Base-by-base conservation (phyloP, 2,329 filamentous ascomycete species). In the Fusarium coffeatum region DNA sequence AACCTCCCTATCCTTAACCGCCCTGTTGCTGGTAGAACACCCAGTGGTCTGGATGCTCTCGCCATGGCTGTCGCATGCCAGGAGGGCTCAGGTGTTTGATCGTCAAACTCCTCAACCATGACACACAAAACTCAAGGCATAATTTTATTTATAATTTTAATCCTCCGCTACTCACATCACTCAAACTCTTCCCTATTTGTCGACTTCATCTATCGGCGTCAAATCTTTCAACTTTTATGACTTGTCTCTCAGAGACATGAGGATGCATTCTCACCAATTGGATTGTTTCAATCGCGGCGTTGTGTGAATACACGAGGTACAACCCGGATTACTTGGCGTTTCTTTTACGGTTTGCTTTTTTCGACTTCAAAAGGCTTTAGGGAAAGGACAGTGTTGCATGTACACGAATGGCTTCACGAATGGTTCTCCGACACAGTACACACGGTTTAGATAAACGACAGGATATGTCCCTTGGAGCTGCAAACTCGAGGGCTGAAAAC, bases 61-160 rank as follows among this genome's bases (percentile, higher is more conserved):
- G 86, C 86, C 48, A 82, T 85, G 79, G 86, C 85, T 23, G 81
- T 87, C 16, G 86, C 84, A 25, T 86, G 84, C 66, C 84, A 86
- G 73, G 83, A 86, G 70, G 81, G 81, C 46, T 73, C 76, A 55
- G 72, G 70, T 55, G 34, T 59, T 42, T 71, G 59, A 72, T 56
- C 57, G n/a, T 49, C 46, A 40, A 45, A n/a, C 6, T 32, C 22
- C 27, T 45, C 50, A 53, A 27, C 50, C 50, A 34, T 48, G 56
- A 41, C 45, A 54, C 48, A 47, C 40, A 51, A 46, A 56, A 50
- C 49, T 46, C 55, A 45, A 23, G 43, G 57, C 37, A 61, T 62
- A 59, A 49, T 53, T 40, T 22, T 72, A 68, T 60, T 73, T 61
- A 66, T 73, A 71, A 74, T 74, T 48, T 61, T 74, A 73, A 74